Evolutionary conservation across 768 basidiomycete species (phyloP), one percentile per base, ranked within the genome.

Genomic region (Tylopilus felleus): DNA sequence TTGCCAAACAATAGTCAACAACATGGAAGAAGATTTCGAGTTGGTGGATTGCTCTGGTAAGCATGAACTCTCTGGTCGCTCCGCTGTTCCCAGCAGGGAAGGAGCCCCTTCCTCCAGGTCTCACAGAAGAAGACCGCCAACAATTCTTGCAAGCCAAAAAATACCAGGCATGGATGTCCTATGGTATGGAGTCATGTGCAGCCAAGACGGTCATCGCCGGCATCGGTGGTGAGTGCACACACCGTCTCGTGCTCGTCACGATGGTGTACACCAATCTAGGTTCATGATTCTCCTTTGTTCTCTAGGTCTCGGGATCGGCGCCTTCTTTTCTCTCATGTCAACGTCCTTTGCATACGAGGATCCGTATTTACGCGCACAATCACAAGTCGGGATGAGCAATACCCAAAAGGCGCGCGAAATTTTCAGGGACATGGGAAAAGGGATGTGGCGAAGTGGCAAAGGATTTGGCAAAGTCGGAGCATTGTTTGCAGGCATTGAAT

Each of bases 301-400:
- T 10, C 23, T 58, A 97, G 95, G 96, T 44, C 85, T 98, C 61
- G 95, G 81, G 12, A 80, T 97, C 40, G 96, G 96, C 55, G 94
- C 88, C 29, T 94, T 98, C 78, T 92, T 98, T 75, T 93, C 93
- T 2, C 79, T 98, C 55, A 98, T 98, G 96, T 92, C 90, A 31
- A 78, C 93, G 19, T 92, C 93, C 27, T 95, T 98, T 68, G 87
- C 88, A 31, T 96, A 97, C 67, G 96, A 98, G 70, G 95, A 98
- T 69, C 94, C 95, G 12, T 74, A 92, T 42, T 78, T 90, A 33
- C 84, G 90, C 29, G 75, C 83, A 45, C 80, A 82, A 62, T 76
- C 78, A 10, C 78, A 81, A 60, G 75, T 75, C 12, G 79, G 75
- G 13, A 63, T 85, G 73, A 83, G 73, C 55, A 82, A 81, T 42